Evolutionary conservation across 2,329 filamentous ascomycete genomes (phyloP).

Genomic region (Onygenales sp.): DNA sequence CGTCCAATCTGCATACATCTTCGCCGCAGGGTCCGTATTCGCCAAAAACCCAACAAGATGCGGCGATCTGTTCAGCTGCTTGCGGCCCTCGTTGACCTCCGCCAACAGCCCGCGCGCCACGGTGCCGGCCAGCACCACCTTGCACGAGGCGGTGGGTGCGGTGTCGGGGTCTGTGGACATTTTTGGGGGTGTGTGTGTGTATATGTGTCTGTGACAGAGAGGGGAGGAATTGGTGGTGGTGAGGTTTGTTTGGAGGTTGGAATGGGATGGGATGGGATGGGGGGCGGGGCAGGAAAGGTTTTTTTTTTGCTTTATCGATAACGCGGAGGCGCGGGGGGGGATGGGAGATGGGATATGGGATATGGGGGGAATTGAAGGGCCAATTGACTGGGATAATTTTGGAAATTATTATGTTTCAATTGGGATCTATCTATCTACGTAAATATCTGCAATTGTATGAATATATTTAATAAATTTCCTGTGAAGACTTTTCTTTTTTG

Average conservation of each 20-base stretch:
- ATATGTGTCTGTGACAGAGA: neutral
- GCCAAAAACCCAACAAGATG: slow-evolving; percentile 85
- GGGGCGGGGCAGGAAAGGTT: neutral
- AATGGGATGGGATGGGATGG: neutral
- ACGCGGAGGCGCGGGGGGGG: neutral
- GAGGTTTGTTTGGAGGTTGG: neutral
- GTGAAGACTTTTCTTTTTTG: too few species aligned
- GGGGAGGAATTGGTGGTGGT: neutral
- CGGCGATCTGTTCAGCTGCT: slow-evolving; percentile 62
- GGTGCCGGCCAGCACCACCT: slow-evolving; percentile 80
- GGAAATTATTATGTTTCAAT: too few species aligned
- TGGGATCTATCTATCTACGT: too few species aligned
- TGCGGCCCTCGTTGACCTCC: slow-evolving; percentile 69
- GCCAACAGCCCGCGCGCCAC: slow-evolving; percentile 73
- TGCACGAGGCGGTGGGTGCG: slow-evolving; percentile 53
- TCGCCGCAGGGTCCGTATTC: slow-evolving; percentile 80
- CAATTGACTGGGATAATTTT: neutral
- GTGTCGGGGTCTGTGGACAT: slow-evolving; percentile 18
- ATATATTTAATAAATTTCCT: too few species aligned
- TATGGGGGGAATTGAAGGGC: neutral
- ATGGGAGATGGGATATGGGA: neutral
- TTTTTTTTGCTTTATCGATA: neutral
- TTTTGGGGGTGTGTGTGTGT: neutral
- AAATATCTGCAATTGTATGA: too few species aligned
- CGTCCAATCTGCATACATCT: slow-evolving; percentile 95